Evolutionary conservation across 1,139 yeast genomes (phyloP), one percentile per base, ranked within the genome.

Genomic region (Schizosaccharomyces versatilis): DNA sequence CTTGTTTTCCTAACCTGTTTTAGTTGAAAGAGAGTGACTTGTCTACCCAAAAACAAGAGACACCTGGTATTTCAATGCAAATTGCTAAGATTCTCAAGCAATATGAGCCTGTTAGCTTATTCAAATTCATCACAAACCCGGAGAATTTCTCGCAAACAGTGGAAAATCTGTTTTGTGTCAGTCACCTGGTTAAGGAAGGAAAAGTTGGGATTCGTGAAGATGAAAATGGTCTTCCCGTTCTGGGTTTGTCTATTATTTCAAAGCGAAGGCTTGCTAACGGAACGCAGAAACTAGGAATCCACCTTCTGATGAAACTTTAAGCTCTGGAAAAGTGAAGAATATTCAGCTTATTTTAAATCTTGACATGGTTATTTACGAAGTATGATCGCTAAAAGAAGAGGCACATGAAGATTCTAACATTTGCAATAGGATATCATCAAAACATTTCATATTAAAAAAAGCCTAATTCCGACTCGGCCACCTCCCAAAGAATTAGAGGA

Each of bases 161-260:
- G 5, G 96, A 88, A 64, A 85, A 84, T 63, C 68, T 88, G 61
- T 88, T 86, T 63, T 83, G 80, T 63, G 74, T 84, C 1, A 82
- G 94, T 65, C 86, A 86, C 63, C 69, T 88, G 53, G 75, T 85
- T 3, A 77, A 80, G 62, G 94, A 84, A 62, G 88, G 84, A 1
- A 76, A 73, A 61, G 66, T 85, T 14, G 69, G 71, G 42, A 62
- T 85, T 42, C 60, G 59, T 44, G 56, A 62, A 49, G 78, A 74
- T 61, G 72, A 71, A 1, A 69, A 74, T 44, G 82, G 77, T 1
- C 65, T 71, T 17, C 81, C 80, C 1, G 68, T 67, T 6, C 38
- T 44, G 9, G 49, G 49, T 44, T 19, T 24, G 38, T 24, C 32
- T 0, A 7, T 19, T 17, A 12, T 19, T n/a, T 41, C 6, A 9